Evolutionary conservation across 2,329 filamentous ascomycete genomes (phyloP), one percentile per base, ranked within the genome.

Genomic region (Neonectria coccinea): DNA sequence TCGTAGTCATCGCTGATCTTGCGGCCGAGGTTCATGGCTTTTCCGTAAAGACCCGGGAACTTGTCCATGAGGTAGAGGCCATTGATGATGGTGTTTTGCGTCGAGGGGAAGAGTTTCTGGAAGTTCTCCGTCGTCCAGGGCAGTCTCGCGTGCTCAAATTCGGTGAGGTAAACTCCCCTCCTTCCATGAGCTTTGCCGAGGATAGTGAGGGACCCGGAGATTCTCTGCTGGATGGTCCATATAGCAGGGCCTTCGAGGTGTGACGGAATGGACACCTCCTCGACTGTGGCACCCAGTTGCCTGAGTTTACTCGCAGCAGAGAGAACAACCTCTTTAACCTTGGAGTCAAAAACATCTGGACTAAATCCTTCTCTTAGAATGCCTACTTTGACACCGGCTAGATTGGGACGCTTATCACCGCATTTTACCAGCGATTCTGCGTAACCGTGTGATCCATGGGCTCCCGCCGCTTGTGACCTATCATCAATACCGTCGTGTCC

Each of bases 31-130:
- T 86, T 86, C n/a, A 82, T 78, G 0, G 82, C 78, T 68, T 85
- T 84, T n/a, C 79, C 79, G 44, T 84, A 82, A 0, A 86, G 72
- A 1, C 78, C 75, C 0, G 83, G 85, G 61, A 85, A 83, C 2
- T 74, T 71, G 10, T 82, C 74, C 39, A 76, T 69, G 0, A 84
- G 77, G 55, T 86, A 86, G 0, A 83, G 69, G 0, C 84, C 85
- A 53, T 86, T 85, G 52, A 86, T 80, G 51, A 85, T 81, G 4
- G 84, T 85, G 67, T 87, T 87, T 65, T 86, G 86, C 0, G 85
- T 86, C 0, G 83, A 82, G 14, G 79, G 82, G 69, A 85, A 86
- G 1, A 85, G 78, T 39, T 84, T 81, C 42, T 85, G 79, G 72
- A 86, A 88, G 56, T 80, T 82, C 7, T 81, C 76, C 25, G 81